These are phyloP conservation scores for Leccinum uliginosum DNA, from an alignment of 768 basidiomycete species.

Conservation along the genomic window DNA sequence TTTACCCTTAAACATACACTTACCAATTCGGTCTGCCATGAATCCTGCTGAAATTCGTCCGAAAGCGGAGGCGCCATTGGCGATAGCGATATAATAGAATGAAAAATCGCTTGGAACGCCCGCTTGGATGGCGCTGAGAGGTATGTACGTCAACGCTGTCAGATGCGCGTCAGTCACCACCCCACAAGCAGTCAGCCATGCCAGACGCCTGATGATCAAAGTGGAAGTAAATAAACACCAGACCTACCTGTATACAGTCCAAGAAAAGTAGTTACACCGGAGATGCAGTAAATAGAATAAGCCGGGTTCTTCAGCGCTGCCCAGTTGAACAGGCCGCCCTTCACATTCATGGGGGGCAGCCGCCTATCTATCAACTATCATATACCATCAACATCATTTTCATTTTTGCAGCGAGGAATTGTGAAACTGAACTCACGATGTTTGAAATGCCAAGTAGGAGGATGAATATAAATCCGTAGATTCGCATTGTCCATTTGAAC, in stretches of 20 bases:
- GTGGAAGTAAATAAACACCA: background rate
- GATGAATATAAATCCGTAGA: constrained; percentile 61
- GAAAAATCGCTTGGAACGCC: constrained; percentile 49
- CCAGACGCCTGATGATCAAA: background rate
- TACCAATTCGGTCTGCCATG: constrained; percentile 52
- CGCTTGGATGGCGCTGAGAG: constrained; percentile 47
- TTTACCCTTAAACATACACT: background rate
- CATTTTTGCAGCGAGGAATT: background rate
- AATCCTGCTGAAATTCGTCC: constrained; percentile 56
- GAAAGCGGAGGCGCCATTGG: constrained; percentile 60
- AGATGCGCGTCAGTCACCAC: background rate
- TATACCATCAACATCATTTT: background rate
- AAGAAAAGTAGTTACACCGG: constrained; percentile 57
- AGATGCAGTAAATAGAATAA: constrained; percentile 55
- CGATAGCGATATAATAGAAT: constrained; percentile 64
- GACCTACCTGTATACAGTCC: constrained; percentile 63
- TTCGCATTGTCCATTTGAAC: constrained; percentile 74
- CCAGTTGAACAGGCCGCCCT: constrained; percentile 60
- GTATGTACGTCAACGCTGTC: constrained; percentile 64
- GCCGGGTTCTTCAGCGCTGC: constrained; percentile 41
- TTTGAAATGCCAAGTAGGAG: constrained; percentile 52
- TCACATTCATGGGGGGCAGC: constrained; percentile 48
- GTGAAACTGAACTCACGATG: constrained; percentile 33
- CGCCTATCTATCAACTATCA: constrained; percentile 38
- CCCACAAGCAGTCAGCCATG: background rate